These are phyloP conservation scores for Microbotryum lychnidis-dioicae DNA, from an alignment of 1,284 basidiomycete genomes.

Conservation along the genomic window DNA sequence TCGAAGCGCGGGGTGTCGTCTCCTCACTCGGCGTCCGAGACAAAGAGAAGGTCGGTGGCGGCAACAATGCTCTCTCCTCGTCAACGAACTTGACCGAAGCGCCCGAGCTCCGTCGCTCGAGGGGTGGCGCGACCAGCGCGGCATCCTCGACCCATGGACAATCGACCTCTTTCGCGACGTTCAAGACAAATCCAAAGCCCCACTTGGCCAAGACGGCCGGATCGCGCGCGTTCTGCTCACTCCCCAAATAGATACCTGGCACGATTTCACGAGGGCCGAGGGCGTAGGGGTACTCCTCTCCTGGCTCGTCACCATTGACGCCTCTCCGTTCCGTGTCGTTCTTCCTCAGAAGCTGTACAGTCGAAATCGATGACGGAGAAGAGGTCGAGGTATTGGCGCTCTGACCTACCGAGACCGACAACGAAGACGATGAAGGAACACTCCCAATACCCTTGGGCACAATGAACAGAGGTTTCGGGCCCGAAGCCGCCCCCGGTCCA, in stretches of 20 bases:
- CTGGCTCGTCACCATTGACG: conserved; percentile 4
- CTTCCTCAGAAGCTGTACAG: not conserved
- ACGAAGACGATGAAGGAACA: conserved; percentile 7
- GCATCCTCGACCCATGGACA: conserved; percentile 49
- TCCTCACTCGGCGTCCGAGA: not conserved
- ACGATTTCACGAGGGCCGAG: conserved; percentile 82
- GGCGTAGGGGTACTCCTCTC: conserved; percentile 54
- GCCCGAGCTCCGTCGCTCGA: not conserved
- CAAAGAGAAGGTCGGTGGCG: too few species aligned
- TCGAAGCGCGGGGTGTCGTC: conserved; percentile 46
- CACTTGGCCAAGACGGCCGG: conserved; percentile 60
- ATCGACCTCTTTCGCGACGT: conserved; percentile 88
- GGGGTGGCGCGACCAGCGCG: not conserved
- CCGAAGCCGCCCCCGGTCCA: not conserved
- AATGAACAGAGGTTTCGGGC: too few species aligned
- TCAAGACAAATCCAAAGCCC: conserved; percentile 73
- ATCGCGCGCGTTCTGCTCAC: conserved; percentile 83
- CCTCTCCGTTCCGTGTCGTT: not conserved
- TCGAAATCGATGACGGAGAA: conserved; percentile 1
- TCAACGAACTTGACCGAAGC: not conserved
- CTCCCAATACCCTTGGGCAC: not conserved
- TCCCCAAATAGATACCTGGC: conserved; percentile 83
- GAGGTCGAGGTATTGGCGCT: not conserved
- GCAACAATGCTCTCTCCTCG: conserved; percentile 1
- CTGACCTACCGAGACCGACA: too few species aligned